Base-by-base conservation (phyloP, 768 basidiomycete species). In the Artomyces pyxidatus region DNA sequence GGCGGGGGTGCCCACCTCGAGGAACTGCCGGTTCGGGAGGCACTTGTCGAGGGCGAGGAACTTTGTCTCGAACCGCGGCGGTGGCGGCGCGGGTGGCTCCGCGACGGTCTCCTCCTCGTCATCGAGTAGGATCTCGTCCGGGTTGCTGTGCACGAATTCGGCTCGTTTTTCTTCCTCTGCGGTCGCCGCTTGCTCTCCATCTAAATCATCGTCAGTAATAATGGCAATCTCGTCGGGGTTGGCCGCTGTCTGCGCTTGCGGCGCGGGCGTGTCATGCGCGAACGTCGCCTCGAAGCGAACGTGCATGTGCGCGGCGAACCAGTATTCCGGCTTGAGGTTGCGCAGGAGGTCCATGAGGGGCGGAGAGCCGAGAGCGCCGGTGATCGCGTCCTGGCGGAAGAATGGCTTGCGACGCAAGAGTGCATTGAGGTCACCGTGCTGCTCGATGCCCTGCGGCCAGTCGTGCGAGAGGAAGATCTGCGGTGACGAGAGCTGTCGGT, bases 11-110 rank as follows among this genome's bases (percentile, higher is more conserved):
- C 63, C 35, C 52, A 88, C 90, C 75, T 95, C 90, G 16, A 96
- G 71, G 62, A 88, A 95, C 40, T 83, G 75, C 45, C 86, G 77
- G 6, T 69, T 72, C 0, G 70, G 69, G 11, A 50, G 53, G 53
- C 92, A 95, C 64, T 97, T 97, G 65, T 94, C 91, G 3, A 98
- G 70, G 4, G 93, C 93, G 14, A 98, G 66, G 65, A 98, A 97
- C 37, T 71, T 77, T 0, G 94, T 97, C 51, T 73, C 64, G 25
- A 26, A 52, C 21, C 49, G 54, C 25, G 49, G 58, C 11, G 50
- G 60, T 16, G 60, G 67, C 2, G 63, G 64, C 22, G 66, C 60
- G 7, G 68, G 66, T 8, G 58, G 61, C 10, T 66, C 68, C n/a
- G 60, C 64, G 2, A 68, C 70, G 6, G 67, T 63, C 2, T 71